Conservation (phyloP, 176 grass and related monocot species). For the Hordeum vulgare region MorexV3_pseudomolecules_assembly NC_058521.1:596307784-596308283, state of each 20-base stretch:
- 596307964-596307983: conserved; percentile 49
- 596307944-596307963: conserved; percentile 45
- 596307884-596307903: conserved; percentile 63
- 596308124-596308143: conserved; percentile 28
- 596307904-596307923: conserved; percentile 25
- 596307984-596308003: conserved; percentile 56
- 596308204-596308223: not conserved
- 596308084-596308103: conserved; percentile 73
- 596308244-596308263: not conserved
- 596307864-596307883: conserved; percentile 27
- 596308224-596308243: not conserved
- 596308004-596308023: conserved; percentile 58
- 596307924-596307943: conserved; percentile 38
- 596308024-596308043: conserved; percentile 70
- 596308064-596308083: conserved; percentile 39
- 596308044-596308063: conserved; percentile 36
- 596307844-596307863: not conserved
- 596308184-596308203: not conserved
- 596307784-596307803: conserved; percentile 18
- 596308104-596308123: conserved; percentile 39
- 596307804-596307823: conserved; percentile 42
- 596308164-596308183: conserved; percentile 57
- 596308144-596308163: conserved; percentile 63
- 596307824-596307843: conserved; percentile 49
- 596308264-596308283: not conserved